These are phyloP conservation scores for Heimioporus sp. DNA, from an alignment of 768 basidiomycete species.

Conservation along the genomic window DNA sequence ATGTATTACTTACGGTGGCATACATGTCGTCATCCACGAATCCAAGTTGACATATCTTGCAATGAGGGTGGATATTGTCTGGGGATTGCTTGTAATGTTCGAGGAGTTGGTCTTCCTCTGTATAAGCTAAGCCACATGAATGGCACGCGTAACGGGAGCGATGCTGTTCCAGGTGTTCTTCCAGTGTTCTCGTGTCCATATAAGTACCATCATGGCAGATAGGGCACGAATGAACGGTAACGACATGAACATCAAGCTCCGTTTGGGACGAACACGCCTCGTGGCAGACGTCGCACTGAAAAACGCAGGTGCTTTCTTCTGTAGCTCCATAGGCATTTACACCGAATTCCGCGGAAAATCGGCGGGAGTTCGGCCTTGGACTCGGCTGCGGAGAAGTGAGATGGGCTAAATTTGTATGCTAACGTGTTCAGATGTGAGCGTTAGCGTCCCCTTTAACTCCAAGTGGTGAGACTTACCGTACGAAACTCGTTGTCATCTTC, in stretches of 20 bases:
- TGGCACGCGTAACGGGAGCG: slow-evolving; percentile 24
- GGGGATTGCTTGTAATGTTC: slow-evolving; percentile 39
- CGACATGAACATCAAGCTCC: slow-evolving; percentile 30
- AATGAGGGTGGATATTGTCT: slow-evolving; percentile 36
- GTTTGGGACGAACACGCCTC: slow-evolving; percentile 21
- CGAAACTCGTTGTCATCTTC: slow-evolving; percentile 31
- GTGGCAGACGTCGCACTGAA: slow-evolving; percentile 24
- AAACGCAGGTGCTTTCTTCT: not conserved
- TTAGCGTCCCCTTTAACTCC: not conserved
- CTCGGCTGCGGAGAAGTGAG: slow-evolving; percentile 13
- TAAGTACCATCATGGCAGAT: slow-evolving; percentile 33
- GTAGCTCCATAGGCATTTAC: slow-evolving; percentile 2
- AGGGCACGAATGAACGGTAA: slow-evolving; percentile 31
- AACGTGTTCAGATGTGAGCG: slow-evolving; percentile 7
- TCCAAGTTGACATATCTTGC: slow-evolving; percentile 31
- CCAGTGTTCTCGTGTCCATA: slow-evolving; percentile 19
- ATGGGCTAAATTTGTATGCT: slow-evolving; percentile 20
- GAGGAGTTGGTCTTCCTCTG: slow-evolving; percentile 35
- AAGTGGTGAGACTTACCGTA: slow-evolving; percentile 24
- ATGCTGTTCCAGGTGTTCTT: slow-evolving; percentile 32
- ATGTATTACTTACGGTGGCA: slow-evolving; percentile 25
- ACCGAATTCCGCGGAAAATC: slow-evolving; percentile 7
- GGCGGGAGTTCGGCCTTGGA: slow-evolving; percentile 9
- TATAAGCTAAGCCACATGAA: slow-evolving; percentile 22
- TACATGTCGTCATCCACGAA: slow-evolving; percentile 33